Evolutionary conservation across 257 asterid genomes (phyloP).

Genomic region (Verbena officinalis): DNA sequence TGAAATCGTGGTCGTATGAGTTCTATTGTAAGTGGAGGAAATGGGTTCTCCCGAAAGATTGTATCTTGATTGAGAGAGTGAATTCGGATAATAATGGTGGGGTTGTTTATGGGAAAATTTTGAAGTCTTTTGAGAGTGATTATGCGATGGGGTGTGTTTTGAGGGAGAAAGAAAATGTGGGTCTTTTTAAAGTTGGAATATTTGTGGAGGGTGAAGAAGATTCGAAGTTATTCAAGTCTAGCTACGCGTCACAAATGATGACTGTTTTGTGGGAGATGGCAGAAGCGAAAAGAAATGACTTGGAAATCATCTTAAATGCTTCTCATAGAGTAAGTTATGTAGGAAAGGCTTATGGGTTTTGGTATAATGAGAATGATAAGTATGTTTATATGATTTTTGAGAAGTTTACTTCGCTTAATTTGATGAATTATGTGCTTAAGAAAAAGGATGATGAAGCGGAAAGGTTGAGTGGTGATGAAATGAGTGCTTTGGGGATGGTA

Average conservation of each 20-base stretch:
- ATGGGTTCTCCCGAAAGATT: constrained; percentile 67
- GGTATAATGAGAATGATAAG: constrained; percentile 59
- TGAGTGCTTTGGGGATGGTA: constrained; percentile 46
- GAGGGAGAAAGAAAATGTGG: constrained; percentile 53
- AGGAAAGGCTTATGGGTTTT: constrained; percentile 73
- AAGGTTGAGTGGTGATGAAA: constrained; percentile 33
- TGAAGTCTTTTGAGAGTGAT: constrained; percentile 40
- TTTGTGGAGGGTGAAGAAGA: constrained; percentile 36
- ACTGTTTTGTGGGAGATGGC: constrained; percentile 52
- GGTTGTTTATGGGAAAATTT: constrained; percentile 42
- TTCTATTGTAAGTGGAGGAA: constrained; percentile 63
- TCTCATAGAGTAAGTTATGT: constrained; percentile 44
- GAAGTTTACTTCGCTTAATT: constrained; percentile 42
- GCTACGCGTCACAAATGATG: constrained; percentile 65
- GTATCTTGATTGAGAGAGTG: constrained; percentile 40
- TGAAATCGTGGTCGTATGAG: constrained; percentile 60
- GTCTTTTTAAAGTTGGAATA: constrained; percentile 60
- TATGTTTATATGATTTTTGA: constrained; percentile 59
- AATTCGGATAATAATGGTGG: constrained; percentile 30
- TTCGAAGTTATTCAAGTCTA: constrained; percentile 38
- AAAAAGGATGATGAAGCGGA: constrained; percentile 32
- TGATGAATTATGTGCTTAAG: constrained; percentile 33
- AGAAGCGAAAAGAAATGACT: constrained; percentile 46
- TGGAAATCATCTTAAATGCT: constrained; percentile 42
- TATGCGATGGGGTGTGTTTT: constrained; percentile 38